Base-by-base conservation (phyloP, 1,139 yeast species). In the Suhomyces terraborum region DNA sequence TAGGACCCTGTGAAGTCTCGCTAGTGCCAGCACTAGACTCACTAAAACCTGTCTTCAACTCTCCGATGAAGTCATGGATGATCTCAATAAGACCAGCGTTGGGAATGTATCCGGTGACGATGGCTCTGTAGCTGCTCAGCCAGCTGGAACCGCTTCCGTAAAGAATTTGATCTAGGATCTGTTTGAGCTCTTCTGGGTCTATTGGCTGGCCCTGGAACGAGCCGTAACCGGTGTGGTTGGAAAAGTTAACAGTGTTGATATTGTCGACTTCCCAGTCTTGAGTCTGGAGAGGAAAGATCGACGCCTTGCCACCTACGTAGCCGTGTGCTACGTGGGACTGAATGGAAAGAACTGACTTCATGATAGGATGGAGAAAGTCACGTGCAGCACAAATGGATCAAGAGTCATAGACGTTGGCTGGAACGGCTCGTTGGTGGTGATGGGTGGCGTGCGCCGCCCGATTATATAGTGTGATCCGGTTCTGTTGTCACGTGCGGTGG, bases 221-320 rank as follows among this genome's bases (percentile, higher is more conserved):
- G 8, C 77, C 77, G 50, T 70, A 71, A 2, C 76, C 77, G n/a
- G 77, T 70, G 51, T 71, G 77, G 46, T 71, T 71, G 20, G 75
- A 68, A 43, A 66, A 66, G 44, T 69, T 64, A 20, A 68, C 72
- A 3, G 77, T 69, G 47, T 71, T 67, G 31, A 72, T 55, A 35
- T 59, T 60, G 49, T 71, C 76, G 7, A 69, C 76, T 32, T 68
- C 69, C 75, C 75, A 70, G 10, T 75, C 75, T 37, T 61, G 67
- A 24, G 63, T 55, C 50, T 71, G 77, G 14, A 71, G 57, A 2
- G 77, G 75, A 48, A 71, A 72, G 1, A 65, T 59, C 3, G 73
- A 68, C 2, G 75, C 74, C 43, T 62, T 57, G 16, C 70, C 65
- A 10, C 78, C 75, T 12, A 71, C 75, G 46, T 73, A 69, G n/a